Base-by-base conservation (phyloP, 2,329 filamentous ascomycete species). In the Penicillium sp. region DNA sequence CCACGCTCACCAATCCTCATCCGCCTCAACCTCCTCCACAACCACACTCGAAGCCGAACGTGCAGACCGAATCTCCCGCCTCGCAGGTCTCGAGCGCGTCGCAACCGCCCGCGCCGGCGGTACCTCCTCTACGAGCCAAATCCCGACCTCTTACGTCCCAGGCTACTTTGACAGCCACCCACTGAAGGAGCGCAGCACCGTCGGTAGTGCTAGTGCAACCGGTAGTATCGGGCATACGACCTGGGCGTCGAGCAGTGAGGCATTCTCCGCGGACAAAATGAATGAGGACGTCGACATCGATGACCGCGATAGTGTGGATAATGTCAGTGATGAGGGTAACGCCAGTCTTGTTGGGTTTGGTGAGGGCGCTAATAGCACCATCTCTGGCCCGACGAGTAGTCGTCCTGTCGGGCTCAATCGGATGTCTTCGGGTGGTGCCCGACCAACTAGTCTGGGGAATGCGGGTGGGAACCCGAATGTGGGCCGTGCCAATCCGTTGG, bases 1-100 rank as follows among this genome's bases (percentile, higher is more conserved):
- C 59, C 82, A 82, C 63, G 76, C 78, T 42, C 77, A 78, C 46
- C 86, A 87, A 54, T 85, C 70, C 80, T 87, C 75, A 78, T 87
- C 70, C 80, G 84, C 67, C 78, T 82, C 81, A n/a, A 75, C 75
- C 38, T 77, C 86, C 6, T 89, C 88, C 22, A 85, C 86, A 57
- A 89, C 86, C 67, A 94, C 89, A 70, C 87, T 95, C 62, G 93
- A 97, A 71, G 93, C 93, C 65, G 93, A 97, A 77, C 92, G 93
- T 68, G 93, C 92, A 65, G 93, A 97, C 78, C 93, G 94, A 71
- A 97, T 98, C 77, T 97, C 93, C 46, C 93, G 94, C 54, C 87
- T 97, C 25, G 91, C 93, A 13, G 94, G 94, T n/a, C 86, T 97
- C 40, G 93, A 96, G 76, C 88, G 91, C 59, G 89, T 97, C 59